Base-by-base conservation (phyloP, 2,329 filamentous ascomycete genomes). In the Xylariaceae sp. region DNA sequence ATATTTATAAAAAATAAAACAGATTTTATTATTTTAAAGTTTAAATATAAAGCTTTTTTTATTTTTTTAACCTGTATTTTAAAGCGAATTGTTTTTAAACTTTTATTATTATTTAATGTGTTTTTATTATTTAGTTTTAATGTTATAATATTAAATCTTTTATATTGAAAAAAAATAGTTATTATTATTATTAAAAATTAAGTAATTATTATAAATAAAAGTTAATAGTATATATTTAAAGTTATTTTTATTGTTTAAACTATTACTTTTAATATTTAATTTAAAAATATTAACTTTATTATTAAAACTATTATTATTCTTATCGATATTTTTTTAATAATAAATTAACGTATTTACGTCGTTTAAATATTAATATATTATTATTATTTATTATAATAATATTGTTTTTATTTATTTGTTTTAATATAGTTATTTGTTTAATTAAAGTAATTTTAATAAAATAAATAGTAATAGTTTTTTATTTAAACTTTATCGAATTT, bases 21-120 rank as follows among this genome's bases (percentile, higher is more conserved):
- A 17, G 18, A 19, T 19, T 18, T 16, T 18, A 31, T 28, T 11
- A 18, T 19, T 6, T 31, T 34, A 31, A 34, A 19, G 33, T 34
- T 42, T 22, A 34, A 40, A 36, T 48, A 42, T 53, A 42, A 19
- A 36, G 42, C 14, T 40, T 41, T 31, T 51, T 41, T 51, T 19
- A 12, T 39, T 41, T 31, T 34, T 45, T 31, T 28, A 31, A 28
- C 17, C 13, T 47, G 4, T 9, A 49, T n/a, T 43, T 49, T 42
- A 36, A n/a, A 31, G 11, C 33, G 36, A 53, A 50, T 48, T 28
- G 31, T 34, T 17, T 33, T 47, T n/a, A 33, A 36, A 17, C 11
- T 28, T 43, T 17, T 17, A 49, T 28, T 28, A 28, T 28, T 28
- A 28, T 7, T 28, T 28, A 28, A 5, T 28, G 7, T 28, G 22